Base-by-base conservation (phyloP, 805 yeast species). In the Schwanniomyces pseudopolymorphus region DNA sequence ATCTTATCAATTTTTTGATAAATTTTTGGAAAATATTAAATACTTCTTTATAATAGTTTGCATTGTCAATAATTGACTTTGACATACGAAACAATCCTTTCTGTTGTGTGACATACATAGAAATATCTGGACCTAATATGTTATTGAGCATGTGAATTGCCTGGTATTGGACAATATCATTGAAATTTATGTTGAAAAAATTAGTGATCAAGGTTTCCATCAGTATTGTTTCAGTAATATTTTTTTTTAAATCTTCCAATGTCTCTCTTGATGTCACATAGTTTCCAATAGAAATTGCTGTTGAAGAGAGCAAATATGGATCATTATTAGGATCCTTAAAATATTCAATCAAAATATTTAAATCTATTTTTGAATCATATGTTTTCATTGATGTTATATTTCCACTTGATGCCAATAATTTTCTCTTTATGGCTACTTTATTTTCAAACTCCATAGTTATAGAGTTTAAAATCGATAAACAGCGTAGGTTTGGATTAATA, bases 131-230 rank as follows among this genome's bases (percentile, higher is more conserved):
- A 25, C 50, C 55, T 48, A 70, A 42, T 22, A 64, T 37, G 48
- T 71, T 67, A 39, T 57, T 66, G 41, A 71, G 52, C 46, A 67
- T 47, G 50, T 72, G 77, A 39, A 65, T 52, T 5, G 66, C 57
- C 51, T 72, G 77, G 45, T 56, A 58, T 44, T 69, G 75, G 5
- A 72, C 59, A 5, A 71, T 59, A 45, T 72, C 77, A 22, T 54
- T 55, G 45, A 65, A 58, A 1, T 44, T 43, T 22, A 49, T 52
- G 17, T 45, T 38, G 44, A 59, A 66, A 40, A 52, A 67, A 3
- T 39, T 36, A n/a, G 35, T 16, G 16, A 65, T 49, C 20, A 69
- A 61, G 3, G 16, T 17, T 2, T 43, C 44, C 14, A 57, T 36
- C 6, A 44, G 39, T 7, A 45, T 25, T 6, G 33, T 21, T 44